These are phyloP conservation scores for Gynochthodes officinalis DNA, from an alignment of 257 asterid species.

Conservation along the genomic window DNA sequence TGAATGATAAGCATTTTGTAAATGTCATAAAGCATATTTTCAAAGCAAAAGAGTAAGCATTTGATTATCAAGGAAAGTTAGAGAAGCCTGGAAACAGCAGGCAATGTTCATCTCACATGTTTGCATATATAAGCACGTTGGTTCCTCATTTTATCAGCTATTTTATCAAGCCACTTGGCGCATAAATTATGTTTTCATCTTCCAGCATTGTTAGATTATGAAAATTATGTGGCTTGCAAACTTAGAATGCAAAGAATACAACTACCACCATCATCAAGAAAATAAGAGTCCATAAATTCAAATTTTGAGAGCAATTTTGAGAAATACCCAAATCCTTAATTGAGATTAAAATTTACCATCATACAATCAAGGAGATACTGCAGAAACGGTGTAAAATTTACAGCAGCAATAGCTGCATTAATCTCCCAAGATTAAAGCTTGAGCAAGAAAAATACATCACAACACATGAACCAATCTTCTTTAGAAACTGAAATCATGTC, in stretches of 20 bases:
- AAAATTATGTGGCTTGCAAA: neutral
- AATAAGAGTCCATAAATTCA: neutral
- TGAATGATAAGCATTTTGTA: no score
- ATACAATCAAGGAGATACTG: neutral
- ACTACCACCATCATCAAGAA: neutral
- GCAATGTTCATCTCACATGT: no score
- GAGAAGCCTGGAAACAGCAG: no score
- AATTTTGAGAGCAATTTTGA: no score
- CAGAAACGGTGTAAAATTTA: neutral
- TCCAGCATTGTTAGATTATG: neutral
- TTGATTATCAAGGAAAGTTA: no score
- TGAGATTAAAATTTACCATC: no score
- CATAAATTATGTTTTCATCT: neutral
- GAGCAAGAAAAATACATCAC: neutral
- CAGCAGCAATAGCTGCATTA: neutral
- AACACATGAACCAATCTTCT: neutral
- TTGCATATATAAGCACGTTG: no score
- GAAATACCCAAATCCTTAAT: no score
- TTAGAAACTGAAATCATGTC: neutral
- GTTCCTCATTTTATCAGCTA: no score
- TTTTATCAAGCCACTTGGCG: no score
- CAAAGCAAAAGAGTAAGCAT: no score
- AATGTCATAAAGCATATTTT: no score
- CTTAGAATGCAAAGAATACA: neutral
- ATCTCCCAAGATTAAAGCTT: neutral